Conservation (phyloP, 1,284 basidiomycete genomes). For the Porogramme epimiltina region DNA sequence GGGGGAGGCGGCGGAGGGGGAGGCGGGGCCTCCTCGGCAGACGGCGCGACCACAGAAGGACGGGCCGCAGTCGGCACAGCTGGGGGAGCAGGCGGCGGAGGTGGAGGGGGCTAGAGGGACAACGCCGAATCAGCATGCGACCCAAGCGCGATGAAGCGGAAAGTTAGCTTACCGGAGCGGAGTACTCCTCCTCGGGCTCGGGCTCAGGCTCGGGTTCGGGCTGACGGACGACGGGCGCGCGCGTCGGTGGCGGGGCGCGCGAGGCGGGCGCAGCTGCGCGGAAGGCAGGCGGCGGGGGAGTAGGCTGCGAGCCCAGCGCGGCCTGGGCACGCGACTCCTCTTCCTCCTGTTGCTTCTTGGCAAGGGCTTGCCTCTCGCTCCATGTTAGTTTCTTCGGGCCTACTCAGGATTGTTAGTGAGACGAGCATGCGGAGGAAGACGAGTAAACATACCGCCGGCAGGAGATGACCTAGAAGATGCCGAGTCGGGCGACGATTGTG, state of each 20-base stretch:
- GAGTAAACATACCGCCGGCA: constrained; percentile 18
- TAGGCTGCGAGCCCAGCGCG: constrained; percentile 42
- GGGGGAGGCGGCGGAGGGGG: constrained; percentile 37
- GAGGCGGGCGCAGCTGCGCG: constrained; percentile 27
- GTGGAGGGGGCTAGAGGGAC: constrained; percentile 30
- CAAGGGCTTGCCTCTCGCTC: constrained; percentile 86
- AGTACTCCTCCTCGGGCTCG: constrained; percentile 37
- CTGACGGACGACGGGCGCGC: too few relatives aligned
- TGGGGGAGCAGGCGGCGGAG: constrained; percentile 37
- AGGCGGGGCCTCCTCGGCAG: constrained; percentile 33
- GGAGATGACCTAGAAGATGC: constrained; percentile 26
- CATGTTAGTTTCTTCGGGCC: constrained; percentile 81
- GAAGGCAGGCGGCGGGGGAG: constrained; percentile 23
- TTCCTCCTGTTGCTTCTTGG: constrained; percentile 83
- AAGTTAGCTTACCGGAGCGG: constrained; percentile 35
- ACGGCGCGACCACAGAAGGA: constrained; percentile 31
- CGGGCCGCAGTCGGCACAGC: constrained; percentile 30
- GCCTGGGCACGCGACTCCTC: constrained; percentile 74
- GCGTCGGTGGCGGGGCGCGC: constrained; percentile 26
- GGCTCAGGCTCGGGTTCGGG: constrained; percentile 29
- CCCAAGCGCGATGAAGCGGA: not conserved
- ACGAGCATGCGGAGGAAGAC: not conserved
- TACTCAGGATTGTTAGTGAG: constrained; percentile 6
- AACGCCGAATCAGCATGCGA: not conserved
- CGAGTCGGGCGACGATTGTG: constrained; percentile 40